These are phyloP conservation scores for Spergularia marina DNA, from an alignment of 148 eudicot genomes.

Conservation along the genomic window DNA sequence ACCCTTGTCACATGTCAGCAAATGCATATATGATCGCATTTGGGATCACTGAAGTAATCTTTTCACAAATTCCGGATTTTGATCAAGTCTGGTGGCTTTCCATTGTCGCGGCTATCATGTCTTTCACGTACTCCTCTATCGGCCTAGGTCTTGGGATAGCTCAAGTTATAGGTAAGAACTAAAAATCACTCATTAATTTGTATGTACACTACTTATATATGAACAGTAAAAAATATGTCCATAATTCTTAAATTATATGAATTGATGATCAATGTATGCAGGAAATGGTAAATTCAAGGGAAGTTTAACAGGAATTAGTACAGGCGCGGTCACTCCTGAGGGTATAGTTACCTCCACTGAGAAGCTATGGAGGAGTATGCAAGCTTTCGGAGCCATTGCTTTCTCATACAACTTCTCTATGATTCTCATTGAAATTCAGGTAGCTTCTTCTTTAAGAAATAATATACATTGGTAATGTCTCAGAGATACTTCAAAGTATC, in stretches of 20 bases:
- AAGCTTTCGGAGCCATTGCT: conserved; percentile 57
- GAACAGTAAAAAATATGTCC: too few relatives aligned
- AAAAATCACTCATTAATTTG: too few relatives aligned
- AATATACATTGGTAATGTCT: too few relatives aligned
- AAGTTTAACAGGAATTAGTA: conserved; percentile 44
- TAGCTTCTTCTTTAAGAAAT: background rate
- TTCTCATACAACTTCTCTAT: conserved; percentile 48
- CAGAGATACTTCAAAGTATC: too few relatives aligned
- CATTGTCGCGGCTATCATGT: conserved; percentile 40
- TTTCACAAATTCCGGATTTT: conserved; percentile 66
- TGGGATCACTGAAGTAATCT: conserved; percentile 45
- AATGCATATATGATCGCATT: conserved; percentile 60
- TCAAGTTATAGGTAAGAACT: conserved; percentile 33
- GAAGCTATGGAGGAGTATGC: conserved; percentile 45
- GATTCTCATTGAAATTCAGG: conserved; percentile 54
- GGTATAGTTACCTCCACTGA: conserved; percentile 33
- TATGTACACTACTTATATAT: too few relatives aligned
- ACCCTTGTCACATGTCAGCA: conserved; percentile 46
- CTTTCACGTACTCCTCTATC: conserved; percentile 36
- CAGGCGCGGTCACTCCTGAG: conserved; percentile 34
- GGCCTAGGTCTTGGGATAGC: conserved; percentile 38
- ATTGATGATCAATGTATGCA: conserved; percentile 8
- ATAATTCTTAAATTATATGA: too few relatives aligned
- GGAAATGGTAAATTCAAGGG: conserved; percentile 43
- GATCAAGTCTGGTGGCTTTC: conserved; percentile 58